phyloP scores from a whole-genome alignment of 768 basidiomycete genomes.

The Boletus edulis region DNA sequence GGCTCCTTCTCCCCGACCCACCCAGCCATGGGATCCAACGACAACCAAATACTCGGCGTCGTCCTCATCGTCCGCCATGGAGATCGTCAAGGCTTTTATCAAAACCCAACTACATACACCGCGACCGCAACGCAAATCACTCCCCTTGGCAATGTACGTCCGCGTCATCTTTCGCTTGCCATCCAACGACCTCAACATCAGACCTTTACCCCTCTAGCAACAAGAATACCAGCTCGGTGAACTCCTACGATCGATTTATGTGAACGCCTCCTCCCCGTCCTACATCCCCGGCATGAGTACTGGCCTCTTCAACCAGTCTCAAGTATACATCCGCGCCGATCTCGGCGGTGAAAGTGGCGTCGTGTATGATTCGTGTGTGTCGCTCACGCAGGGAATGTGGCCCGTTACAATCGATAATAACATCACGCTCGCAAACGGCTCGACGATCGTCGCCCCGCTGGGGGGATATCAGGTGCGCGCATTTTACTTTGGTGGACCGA shows the following conservation, averaged over 20 bases:
- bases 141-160: constrained; percentile 62
- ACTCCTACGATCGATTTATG: constrained; percentile 50
- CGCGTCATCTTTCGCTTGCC: neutral
- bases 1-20: neutral
- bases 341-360: constrained; percentile 67
- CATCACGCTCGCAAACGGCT: constrained; percentile 64
- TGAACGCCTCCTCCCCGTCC: constrained; percentile 50
- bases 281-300: constrained; percentile 44
- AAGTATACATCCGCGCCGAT: constrained; percentile 58
- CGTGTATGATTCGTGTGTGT: constrained; percentile 63
- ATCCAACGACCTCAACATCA: neutral
- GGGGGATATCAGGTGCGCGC: constrained; percentile 58
- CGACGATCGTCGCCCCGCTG: constrained; percentile 55
- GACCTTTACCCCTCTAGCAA: constrained; percentile 33
- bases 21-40: constrained; percentile 13
- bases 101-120: constrained; percentile 55
- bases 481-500: neutral
- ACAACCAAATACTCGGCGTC: constrained; percentile 46
- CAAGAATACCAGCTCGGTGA: constrained; percentile 59
- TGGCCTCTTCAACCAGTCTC: constrained; percentile 34
- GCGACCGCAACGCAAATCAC: constrained; percentile 59
- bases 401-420: constrained; percentile 47
- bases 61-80: constrained; percentile 60
- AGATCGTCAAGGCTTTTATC: constrained; percentile 66
- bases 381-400: constrained; percentile 68